Base-by-base conservation (phyloP, 441 rosid genomes). In the Pelargonium australe region DNA sequence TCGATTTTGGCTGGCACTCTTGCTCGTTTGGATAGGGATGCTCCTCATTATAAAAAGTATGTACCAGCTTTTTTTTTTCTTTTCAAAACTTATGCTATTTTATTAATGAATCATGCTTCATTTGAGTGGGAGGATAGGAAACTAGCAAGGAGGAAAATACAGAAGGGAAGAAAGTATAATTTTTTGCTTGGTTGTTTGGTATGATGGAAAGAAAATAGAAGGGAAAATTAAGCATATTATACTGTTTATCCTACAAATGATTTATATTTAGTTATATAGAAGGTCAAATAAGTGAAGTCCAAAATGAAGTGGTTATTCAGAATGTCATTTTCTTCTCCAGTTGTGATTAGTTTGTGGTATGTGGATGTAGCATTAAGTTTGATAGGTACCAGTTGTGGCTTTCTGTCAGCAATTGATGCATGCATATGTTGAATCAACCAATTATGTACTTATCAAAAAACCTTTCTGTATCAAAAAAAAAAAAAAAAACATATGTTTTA, bases 21-120 rank as follows among this genome's bases (percentile, higher is more conserved):
- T 69, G 97, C 97, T 70, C 98, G 98, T 76, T 83, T 92, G 87
- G 99, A 95, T 79, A 84, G 99, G 71, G 96, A 92, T 83, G 98
- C 97, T 78, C 98, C 97, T 70, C 87, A 80, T 47, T 95, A 90
- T 77, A 85, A 80, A 79, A 92, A 84, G 98, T 95, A 86, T 64
- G 86, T 76, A 11, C 23, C 62, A 16, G 66, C 64, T 78, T 70
- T 70, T 20, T 20, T 20, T 23, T 78, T 70, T 70, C 1, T 20
- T 20, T 23, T 25, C 34, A 37, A 61, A 25, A 23, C 14, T 10
- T 61, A 31, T 61, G 40, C 63, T 58, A 61, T 2, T 61, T 23
- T 23, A 7, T 16, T 23, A 61, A 34, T 20, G 37, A 60, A 60
- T 34, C 37, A 23, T 13, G 14, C 25, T 60, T 20, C 34, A 61